Conservation (phyloP, 2,329 filamentous ascomycete genomes). For the Calonectria fujianensis region DNA sequence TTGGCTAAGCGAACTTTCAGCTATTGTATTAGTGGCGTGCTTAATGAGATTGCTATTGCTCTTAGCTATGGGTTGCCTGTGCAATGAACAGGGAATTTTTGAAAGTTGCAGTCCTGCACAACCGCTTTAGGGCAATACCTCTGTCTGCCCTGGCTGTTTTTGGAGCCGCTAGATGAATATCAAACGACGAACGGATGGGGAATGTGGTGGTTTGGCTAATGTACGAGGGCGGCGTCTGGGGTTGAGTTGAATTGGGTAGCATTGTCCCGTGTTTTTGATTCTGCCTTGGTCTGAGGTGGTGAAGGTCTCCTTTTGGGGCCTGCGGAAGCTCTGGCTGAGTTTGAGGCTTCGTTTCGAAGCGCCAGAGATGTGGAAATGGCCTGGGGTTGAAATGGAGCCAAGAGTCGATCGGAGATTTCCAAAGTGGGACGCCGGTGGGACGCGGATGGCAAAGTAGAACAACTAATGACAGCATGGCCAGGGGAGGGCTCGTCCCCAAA, state of each 20-base stretch:
- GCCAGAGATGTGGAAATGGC: not conserved
- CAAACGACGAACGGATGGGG: not conserved
- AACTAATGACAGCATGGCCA: not conserved
- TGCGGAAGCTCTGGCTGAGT: not conserved
- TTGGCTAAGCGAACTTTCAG: not conserved
- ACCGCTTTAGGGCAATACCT: not conserved
- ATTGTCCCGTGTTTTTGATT: constrained; percentile 9
- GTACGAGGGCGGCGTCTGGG: not conserved
- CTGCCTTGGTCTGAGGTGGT: constrained; percentile 18
- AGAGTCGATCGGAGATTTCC: constrained; percentile 18
- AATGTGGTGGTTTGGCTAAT: not conserved
- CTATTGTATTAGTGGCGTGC: not conserved
- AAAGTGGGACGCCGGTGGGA: constrained; percentile 7
- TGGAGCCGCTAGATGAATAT: not conserved
- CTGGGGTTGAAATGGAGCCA: constrained; percentile 5
- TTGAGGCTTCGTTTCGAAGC: not conserved
- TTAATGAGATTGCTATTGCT: not conserved
- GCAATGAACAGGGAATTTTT: constrained; percentile 5
- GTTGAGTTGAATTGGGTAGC: not conserved
- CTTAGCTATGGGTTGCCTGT: too few relatives aligned
- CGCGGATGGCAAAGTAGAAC: constrained; percentile 11
- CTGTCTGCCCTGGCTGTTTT: not conserved
- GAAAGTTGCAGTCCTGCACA: constrained; percentile 2
- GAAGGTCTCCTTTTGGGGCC: not conserved
- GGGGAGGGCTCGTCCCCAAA: not conserved